Evolutionary conservation across 805 yeast species (phyloP), one percentile per base, ranked within the genome.

Genomic region (Candida ortonii): DNA sequence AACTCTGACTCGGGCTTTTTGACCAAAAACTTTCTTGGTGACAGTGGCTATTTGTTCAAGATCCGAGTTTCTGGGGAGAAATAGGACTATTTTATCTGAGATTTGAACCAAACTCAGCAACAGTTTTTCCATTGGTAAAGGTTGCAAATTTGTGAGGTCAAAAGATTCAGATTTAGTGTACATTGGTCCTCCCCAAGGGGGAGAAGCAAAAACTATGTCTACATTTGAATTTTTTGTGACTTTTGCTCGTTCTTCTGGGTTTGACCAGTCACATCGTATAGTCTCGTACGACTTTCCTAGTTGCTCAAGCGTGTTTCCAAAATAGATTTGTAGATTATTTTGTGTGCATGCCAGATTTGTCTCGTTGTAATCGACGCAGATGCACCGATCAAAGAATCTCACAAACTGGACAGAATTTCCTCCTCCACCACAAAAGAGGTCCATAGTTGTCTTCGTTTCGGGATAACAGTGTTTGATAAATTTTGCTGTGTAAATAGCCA

Each of bases 111-210:
- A 56, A 14, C 68, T 68, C n/a, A 31, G 29, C 17, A 80, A 54
- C 6, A 81, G 52, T 19, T 59, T 55, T 14, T 66, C 62, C 7
- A 82, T 41, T 2, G 67, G 60, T 26, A 78, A 55, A 0, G 88
- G 88, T 28, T 57, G 46, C 44, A 73, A 54, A 7, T 54, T 39
- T 23, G 60, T 58, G 15, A 80, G 54, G 44, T 80, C 78, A 55
- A 71, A 80, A 3, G 46, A 42, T 11, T 59, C 50, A 0, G 55
- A 53, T n/a, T 57, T 44, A 30, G 62, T 59, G 55, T 84, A 85
- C 2, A 59, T 53, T 0, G 86, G 83, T 0, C 95, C 95, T 21
- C 93, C 94, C 95, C 94, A 85, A 1, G 94, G 94, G 1, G 94
- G 94, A 1, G 90, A 81, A n/a, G 77, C 70, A 59, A 82, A 84